These are phyloP conservation scores for Atractiella rhizophila DNA, from an alignment of 768 basidiomycete species.

Conservation along the genomic window DNA sequence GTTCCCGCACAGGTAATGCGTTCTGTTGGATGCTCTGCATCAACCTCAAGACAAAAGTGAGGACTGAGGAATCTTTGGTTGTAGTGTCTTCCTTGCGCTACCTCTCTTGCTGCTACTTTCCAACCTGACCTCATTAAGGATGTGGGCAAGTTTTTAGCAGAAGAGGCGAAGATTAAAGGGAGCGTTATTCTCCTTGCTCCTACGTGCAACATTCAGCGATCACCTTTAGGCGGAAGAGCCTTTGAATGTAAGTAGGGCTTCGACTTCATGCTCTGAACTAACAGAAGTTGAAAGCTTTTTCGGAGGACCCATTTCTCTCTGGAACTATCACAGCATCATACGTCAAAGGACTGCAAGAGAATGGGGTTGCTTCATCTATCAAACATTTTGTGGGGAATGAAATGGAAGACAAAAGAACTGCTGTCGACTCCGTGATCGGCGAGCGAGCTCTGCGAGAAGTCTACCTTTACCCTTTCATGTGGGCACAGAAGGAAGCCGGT, in stretches of 20 bases:
- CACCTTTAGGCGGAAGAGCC: conserved; percentile 20
- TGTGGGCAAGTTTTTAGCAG: conserved; percentile 32
- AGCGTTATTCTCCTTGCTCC: conserved; percentile 16
- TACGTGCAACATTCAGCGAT: conserved; percentile 20
- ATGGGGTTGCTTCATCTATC: background rate
- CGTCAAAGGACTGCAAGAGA: conserved; percentile 5
- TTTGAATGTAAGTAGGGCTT: no score
- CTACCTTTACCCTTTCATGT: conserved; percentile 23
- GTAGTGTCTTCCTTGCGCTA: conserved; percentile 35
- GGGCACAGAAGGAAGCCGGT: no score
- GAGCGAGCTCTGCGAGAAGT: conserved; percentile 21
- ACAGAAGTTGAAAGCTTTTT: background rate
- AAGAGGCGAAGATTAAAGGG: conserved; percentile 32
- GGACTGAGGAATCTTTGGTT: no score
- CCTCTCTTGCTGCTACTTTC: conserved; percentile 34
- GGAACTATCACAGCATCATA: background rate
- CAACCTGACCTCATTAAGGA: conserved; percentile 29
- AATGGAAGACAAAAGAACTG: no score
- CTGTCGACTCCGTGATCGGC: no score
- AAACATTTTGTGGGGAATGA: conserved; percentile 20
- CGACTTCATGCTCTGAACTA: conserved; percentile 14
- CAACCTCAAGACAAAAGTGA: no score
- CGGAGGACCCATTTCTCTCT: conserved; percentile 1
- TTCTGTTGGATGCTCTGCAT: no score
- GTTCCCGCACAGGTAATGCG: no score